Evolutionary conservation across 495 filamentous ascomycete genomes (phyloP), one percentile per base, ranked within the genome.

Genomic region (Xanthoparmelia taractica): DNA sequence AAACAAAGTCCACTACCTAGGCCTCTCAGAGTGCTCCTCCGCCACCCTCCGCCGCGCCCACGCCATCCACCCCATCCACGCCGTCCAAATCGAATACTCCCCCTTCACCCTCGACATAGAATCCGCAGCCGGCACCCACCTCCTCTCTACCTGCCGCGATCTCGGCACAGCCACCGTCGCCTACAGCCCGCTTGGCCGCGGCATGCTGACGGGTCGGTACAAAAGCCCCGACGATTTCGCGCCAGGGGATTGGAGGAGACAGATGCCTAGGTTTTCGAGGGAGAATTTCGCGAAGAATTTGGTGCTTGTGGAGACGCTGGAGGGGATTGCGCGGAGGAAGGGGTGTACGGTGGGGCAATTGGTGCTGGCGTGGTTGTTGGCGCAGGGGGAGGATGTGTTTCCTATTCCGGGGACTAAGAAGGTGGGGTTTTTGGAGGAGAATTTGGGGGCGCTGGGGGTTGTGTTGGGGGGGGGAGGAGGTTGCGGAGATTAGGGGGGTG

Each of bases 41-140:
- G 72, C 77, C 1, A 83, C 85, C 0, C 74, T 89, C 20, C 81
- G 84, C 0, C 81, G 87, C n/a, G 84, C 84, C 2, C 64, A 73
- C 66, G 79, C 77, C 58, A 65, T 86, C 18, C 74, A 79, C 36
- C 83, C 76, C 20, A 78, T 87, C 52, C 67, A 76, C 41, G 79
- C 79, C 23, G 78, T 84, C 25, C 80, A 87, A 68, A 74, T 85
- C 27, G 84, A 86, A 71, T 85, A 72, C 43, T 72, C 72, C 12
- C 69, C 75, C 31, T 76, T 76, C 27, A 58, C 57, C 6, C 78
- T 81, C 23, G 81, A 85, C 15, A 82, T 87, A 48, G 83, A 88
- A 69, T 69, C 66, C 12, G 17, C 50, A 27, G 65, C 73, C 0
- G 61, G 80, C 31, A 75, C 79, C 23, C 57, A 72, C 40, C 71